These are phyloP conservation scores for Thermomucor indicae-seudaticae DNA, from an alignment of 371 early-diverging fungal species.

Conservation along the genomic window DNA sequence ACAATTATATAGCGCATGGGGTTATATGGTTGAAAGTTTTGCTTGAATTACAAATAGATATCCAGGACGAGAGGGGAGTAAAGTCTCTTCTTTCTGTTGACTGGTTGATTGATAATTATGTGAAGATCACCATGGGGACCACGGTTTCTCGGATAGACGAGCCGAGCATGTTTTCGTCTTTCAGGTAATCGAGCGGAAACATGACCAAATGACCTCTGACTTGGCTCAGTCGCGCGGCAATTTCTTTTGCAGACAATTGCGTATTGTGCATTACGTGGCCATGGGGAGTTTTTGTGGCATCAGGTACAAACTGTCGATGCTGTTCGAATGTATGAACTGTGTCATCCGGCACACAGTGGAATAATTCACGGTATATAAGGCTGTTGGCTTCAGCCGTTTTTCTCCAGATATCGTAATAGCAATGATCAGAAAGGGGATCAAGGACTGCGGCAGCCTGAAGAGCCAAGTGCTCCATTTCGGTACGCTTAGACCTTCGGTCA, in stretches of 20 bases:
- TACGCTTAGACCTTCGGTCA: slow-evolving; percentile 18
- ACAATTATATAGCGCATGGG: no score
- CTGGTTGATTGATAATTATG: no score
- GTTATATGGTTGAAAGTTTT: no score
- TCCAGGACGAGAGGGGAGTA: no score
- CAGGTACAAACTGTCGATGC: slow-evolving; percentile 57
- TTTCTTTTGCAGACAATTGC: slow-evolving; percentile 24
- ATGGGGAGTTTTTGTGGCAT: slow-evolving; percentile 42
- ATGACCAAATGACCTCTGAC: slow-evolving; percentile 67
- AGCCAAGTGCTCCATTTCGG: not conserved
- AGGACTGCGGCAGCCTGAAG: slow-evolving; percentile 31
- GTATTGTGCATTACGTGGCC: slow-evolving; percentile 62
- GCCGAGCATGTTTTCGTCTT: slow-evolving; percentile 25
- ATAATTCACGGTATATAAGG: slow-evolving; percentile 68
- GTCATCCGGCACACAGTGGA: slow-evolving; percentile 88
- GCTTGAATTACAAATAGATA: no score
- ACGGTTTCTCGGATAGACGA: slow-evolving; percentile 11
- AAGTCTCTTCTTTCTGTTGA: no score
- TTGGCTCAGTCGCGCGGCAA: slow-evolving; percentile 29
- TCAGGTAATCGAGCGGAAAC: slow-evolving; percentile 53
- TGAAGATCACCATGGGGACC: slow-evolving; percentile 13
- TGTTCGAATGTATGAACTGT: slow-evolving; percentile 59
- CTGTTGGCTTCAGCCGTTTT: slow-evolving; percentile 66
- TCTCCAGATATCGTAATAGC: slow-evolving; percentile 61
- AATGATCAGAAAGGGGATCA: slow-evolving; percentile 71